Base-by-base conservation (phyloP, 2,329 filamentous ascomycete species). In the Apiospora arundinis region DNA sequence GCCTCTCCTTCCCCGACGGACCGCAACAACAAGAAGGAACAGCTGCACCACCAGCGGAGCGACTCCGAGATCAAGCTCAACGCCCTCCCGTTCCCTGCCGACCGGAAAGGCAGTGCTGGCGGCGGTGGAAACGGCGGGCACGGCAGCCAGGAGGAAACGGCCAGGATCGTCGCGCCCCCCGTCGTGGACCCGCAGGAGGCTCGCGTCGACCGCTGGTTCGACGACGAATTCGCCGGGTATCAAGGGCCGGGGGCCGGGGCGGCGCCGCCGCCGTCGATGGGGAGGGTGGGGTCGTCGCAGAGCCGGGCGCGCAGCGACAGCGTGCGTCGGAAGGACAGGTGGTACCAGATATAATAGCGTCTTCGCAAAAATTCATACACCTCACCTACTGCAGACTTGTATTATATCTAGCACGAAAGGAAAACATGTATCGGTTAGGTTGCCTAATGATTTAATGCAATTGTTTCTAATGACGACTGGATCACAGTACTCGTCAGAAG, bases 291-390 rank as follows among this genome's bases (percentile, higher is more conserved):
- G 56, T 63, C 56, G 32, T 40, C 32, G 16, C 66, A 68, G 44
- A 68, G 66, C 44, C 44, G 66, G 28, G 66, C 37, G 66, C 66
- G 66, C 4, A 68, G 66, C 66, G 44, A 68, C 66, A 48, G 46
- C 25, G 66, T 68, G 66, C 66, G 66, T 0, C 66, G 66, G 23
- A 68, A 68, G 42, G 46, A 68, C 44, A 68, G 37, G n/a, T 68
- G 66, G 66, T 44, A 46, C 66, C 44, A 68, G 44, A 68, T 68
- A 28, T 67, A 11, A 28, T 40, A n/a, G n/a, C n/a, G n/a, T n/a
- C n/a, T n/a, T n/a, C n/a, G n/a, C n/a, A n/a, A n/a, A n/a, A n/a
- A n/a, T n/a, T n/a, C n/a, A n/a, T n/a, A n/a, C n/a, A n/a, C n/a
- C n/a, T n/a, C n/a, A n/a, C n/a, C n/a, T n/a, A n/a, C n/a, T n/a